phyloP scores from a whole-genome alignment of 306 rosid genomes.

The Medicago truncatula region DNA sequence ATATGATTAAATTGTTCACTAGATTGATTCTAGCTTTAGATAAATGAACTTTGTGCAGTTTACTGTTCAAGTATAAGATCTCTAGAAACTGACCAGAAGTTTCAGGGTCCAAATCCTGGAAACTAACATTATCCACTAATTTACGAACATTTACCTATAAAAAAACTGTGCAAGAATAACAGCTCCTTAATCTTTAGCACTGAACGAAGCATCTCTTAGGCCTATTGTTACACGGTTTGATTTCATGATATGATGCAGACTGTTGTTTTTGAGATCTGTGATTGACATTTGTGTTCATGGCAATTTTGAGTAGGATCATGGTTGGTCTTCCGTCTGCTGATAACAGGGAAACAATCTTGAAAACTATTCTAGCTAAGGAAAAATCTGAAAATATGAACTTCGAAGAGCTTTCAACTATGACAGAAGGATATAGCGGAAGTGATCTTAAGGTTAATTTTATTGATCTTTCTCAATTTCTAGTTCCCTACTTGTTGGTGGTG shows the following conservation, averaged over 20 bases:
- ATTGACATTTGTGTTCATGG: slow-evolving; percentile 27
- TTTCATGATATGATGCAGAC: slow-evolving; percentile 1
- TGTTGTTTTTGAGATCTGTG: slow-evolving; percentile 4
- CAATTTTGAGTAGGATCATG: slow-evolving; percentile 66
- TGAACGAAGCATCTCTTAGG: neutral
- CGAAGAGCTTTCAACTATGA: slow-evolving; percentile 77
- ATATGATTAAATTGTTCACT: neutral
- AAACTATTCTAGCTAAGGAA: slow-evolving; percentile 78
- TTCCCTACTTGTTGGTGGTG: slow-evolving; percentile 19
- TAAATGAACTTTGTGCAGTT: neutral
- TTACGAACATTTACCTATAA: neutral
- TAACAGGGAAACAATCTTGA: slow-evolving; percentile 76
- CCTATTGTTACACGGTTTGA: slow-evolving; percentile 10
- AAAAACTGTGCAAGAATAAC: slow-evolving; percentile 7
- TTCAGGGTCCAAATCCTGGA: neutral
- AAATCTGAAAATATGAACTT: slow-evolving; percentile 66
- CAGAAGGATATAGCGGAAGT: slow-evolving; percentile 92
- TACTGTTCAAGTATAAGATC: neutral
- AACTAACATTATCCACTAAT: neutral
- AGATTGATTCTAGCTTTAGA: neutral
- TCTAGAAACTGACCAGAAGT: neutral
- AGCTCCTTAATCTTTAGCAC: neutral
- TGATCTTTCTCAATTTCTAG: neutral
- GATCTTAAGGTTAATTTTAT: slow-evolving; percentile 81
- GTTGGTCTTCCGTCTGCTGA: slow-evolving; percentile 85